Conservation (phyloP, 495 filamentous ascomycete species). For the Echria macrotheca region DNA sequence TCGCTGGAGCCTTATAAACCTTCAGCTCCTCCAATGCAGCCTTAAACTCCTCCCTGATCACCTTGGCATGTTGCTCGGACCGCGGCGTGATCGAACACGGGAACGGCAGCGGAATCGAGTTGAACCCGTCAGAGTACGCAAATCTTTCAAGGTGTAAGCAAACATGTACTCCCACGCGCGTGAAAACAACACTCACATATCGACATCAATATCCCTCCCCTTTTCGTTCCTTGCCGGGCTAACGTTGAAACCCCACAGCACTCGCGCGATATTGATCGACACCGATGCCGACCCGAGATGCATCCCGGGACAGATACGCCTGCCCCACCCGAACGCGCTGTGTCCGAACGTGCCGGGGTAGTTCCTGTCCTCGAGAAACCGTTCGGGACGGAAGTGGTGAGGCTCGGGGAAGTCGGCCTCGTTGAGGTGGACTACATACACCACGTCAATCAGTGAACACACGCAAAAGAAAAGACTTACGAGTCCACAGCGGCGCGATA, state of each 20-base stretch:
- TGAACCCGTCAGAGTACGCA: slow-evolving; percentile 48
- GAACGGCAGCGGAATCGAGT: slow-evolving; percentile 47
- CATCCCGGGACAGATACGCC: slow-evolving; percentile 53
- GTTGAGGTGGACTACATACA: slow-evolving; percentile 44
- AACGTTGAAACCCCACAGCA: slow-evolving; percentile 49
- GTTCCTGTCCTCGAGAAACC: slow-evolving; percentile 34
- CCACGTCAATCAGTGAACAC: not conserved
- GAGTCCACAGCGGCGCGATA: slow-evolving; percentile 42
- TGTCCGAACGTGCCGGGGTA: slow-evolving; percentile 51
- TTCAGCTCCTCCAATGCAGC: slow-evolving; percentile 25
- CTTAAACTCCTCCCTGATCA: slow-evolving; percentile 28
- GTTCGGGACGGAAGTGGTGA: slow-evolving; percentile 43
- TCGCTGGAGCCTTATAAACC: slow-evolving; percentile 16
- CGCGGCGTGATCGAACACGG: slow-evolving; percentile 38
- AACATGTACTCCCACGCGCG: not conserved
- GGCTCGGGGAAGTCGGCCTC: slow-evolving; percentile 54
- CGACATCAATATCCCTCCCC: slow-evolving; percentile 44
- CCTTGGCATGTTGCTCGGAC: slow-evolving; percentile 24
- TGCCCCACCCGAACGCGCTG: slow-evolving; percentile 54
- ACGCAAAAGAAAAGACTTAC: slow-evolving; percentile 31
- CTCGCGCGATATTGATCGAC: slow-evolving; percentile 46
- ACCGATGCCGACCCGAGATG: slow-evolving; percentile 46
- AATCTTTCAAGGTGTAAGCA: slow-evolving; percentile 25
- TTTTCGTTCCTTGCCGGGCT: slow-evolving; percentile 37
- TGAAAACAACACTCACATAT: slow-evolving; percentile 32